Conservation (phyloP, 2,329 filamentous ascomycete genomes). For the Pseudopithomyces maydicus region DNA sequence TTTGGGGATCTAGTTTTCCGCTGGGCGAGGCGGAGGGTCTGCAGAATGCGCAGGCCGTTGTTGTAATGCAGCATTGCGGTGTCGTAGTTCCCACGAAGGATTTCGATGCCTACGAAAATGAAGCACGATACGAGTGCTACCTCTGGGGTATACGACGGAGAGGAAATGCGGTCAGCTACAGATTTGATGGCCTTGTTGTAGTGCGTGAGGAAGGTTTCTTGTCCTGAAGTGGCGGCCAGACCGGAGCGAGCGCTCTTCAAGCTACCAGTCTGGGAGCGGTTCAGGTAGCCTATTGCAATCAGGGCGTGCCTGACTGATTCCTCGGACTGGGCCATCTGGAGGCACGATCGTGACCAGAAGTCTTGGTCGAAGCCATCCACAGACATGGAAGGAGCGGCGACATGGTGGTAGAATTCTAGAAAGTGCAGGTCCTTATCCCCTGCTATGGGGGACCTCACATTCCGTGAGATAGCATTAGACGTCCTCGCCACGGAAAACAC, state of each 20-base stretch:
- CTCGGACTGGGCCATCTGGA: constrained; percentile 50
- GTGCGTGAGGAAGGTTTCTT: constrained; percentile 42
- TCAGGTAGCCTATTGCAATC: constrained; percentile 49
- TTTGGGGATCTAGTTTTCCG: neutral
- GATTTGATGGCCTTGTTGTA: constrained; percentile 49
- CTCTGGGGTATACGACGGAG: constrained; percentile 37
- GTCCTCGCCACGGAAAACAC: neutral
- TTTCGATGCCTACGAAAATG: constrained; percentile 52
- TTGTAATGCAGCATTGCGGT: constrained; percentile 50
- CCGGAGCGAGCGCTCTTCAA: constrained; percentile 23
- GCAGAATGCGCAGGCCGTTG: constrained; percentile 49
- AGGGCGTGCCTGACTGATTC: constrained; percentile 51
- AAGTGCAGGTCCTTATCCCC: constrained; percentile 16
- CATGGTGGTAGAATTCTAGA: constrained; percentile 50
- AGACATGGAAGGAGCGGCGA: constrained; percentile 44
- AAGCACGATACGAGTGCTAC: constrained; percentile 51
- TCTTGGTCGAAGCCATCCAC: constrained; percentile 32
- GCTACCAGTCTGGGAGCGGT: constrained; percentile 25
- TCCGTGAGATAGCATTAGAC: neutral
- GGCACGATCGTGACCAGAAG: constrained; percentile 50
- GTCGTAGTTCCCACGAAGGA: constrained; percentile 48
- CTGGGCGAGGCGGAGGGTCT: constrained; percentile 14
- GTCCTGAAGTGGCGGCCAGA: constrained; percentile 10
- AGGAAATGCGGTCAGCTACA: constrained; percentile 39
- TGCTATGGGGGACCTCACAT: neutral